Conservation (phyloP, 768 basidiomycete species). For the Lyophyllum decastes region DNA sequence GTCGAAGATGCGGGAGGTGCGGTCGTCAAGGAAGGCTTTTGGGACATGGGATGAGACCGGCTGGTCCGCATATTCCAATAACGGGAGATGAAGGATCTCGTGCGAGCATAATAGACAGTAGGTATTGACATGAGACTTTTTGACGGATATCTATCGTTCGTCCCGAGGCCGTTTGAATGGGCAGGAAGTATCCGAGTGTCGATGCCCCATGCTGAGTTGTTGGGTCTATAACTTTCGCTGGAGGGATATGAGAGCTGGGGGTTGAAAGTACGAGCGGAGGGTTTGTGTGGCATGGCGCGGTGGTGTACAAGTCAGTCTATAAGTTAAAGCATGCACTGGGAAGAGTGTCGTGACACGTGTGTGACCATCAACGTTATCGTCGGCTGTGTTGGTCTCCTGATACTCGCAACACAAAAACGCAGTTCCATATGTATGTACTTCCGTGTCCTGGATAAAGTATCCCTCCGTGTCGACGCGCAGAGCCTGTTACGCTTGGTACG, state of each 20-base stretch:
- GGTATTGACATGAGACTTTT: slow-evolving; percentile 24
- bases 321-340: slow-evolving; percentile 11
- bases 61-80: slow-evolving; percentile 26
- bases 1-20: slow-evolving; percentile 33
- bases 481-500: too few species aligned
- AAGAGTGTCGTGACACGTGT: background rate
- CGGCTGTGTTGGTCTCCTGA: too few species aligned
- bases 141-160: slow-evolving; percentile 31
- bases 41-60: slow-evolving; percentile 23
- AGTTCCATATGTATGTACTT: too few species aligned
- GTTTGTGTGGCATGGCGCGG: slow-evolving; percentile 23
- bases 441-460: too few species aligned
- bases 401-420: too few species aligned
- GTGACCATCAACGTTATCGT: slow-evolving; percentile 9
- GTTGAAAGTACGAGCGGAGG: slow-evolving; percentile 27
- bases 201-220: slow-evolving; percentile 28
- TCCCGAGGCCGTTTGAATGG: slow-evolving; percentile 30
- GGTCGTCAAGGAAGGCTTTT: slow-evolving; percentile 32
- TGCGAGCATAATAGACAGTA: slow-evolving; percentile 24
- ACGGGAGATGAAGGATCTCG: slow-evolving; percentile 23
- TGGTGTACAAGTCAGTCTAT: slow-evolving; percentile 8
- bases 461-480: too few species aligned
- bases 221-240: slow-evolving; percentile 22
- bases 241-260: slow-evolving; percentile 19
- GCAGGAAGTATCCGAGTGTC: slow-evolving; percentile 31